phyloP scores from a whole-genome alignment of 2,329 filamentous ascomycete genomes.

The Nannizziopsis barbatae region DNA sequence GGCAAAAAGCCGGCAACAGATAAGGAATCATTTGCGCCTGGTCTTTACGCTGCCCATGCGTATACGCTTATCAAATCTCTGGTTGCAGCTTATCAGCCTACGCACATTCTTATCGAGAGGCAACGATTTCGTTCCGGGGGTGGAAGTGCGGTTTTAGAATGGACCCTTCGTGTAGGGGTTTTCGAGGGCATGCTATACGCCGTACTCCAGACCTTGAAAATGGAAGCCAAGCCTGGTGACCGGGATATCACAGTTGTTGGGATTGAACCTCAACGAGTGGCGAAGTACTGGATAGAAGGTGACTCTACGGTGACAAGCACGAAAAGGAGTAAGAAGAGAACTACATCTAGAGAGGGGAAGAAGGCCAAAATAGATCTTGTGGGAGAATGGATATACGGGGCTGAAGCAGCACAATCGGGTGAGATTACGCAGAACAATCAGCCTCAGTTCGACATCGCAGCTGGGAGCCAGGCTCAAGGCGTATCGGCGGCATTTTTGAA shows the following conservation, averaged over 20 bases:
- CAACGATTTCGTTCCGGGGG: constrained; percentile 56
- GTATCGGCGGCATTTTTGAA: constrained; percentile 23
- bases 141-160: constrained; percentile 57
- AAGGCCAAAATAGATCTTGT: constrained; percentile 54
- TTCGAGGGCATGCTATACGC: constrained; percentile 74
- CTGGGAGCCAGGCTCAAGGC: constrained; percentile 15
- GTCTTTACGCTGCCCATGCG: constrained; percentile 44
- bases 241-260: constrained; percentile 39
- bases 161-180: constrained; percentile 72
- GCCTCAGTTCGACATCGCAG: constrained; percentile 23
- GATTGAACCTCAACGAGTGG: constrained; percentile 46
- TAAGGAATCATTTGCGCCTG: constrained; percentile 43
- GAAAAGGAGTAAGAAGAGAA: constrained; percentile 15
- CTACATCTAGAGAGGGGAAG: constrained; percentile 28
- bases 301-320: constrained; percentile 12
- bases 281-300: constrained; percentile 43
- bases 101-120: constrained; percentile 59
- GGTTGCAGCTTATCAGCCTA: constrained; percentile 44
- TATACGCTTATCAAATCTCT: constrained; percentile 45
- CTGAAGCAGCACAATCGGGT: neutral
- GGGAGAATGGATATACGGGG: constrained; percentile 39
- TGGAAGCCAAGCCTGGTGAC: constrained; percentile 26
- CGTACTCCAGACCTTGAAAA: constrained; percentile 47
- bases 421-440: constrained; percentile 21
- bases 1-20: neutral